These are phyloP conservation scores for Gnetum montanum DNA, from an alignment of 75 land plant genomes.

Conservation along the genomic window DNA sequence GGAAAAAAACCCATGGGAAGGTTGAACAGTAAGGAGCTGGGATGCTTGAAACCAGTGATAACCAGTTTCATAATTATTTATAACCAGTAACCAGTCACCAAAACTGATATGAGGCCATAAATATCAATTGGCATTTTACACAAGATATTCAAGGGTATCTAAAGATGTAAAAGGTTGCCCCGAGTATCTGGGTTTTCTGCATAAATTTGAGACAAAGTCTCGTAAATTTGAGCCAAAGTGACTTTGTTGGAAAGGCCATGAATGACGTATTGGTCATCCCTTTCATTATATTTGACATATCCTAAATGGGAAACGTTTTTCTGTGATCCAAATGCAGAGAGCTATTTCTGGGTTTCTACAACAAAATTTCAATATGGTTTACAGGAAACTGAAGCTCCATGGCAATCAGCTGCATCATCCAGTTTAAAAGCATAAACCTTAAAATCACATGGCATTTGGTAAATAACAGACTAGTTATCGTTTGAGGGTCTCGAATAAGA, in stretches of 20 bases:
- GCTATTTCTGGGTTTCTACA: conserved; percentile 5
- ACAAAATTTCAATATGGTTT: conserved; percentile 28
- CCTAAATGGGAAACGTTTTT: background rate
- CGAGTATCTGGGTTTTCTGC: background rate
- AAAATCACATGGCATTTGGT: background rate
- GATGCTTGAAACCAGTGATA: no score
- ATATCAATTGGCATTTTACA: no score
- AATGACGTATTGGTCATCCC: background rate
- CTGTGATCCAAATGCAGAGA: background rate
- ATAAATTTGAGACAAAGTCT: no score
- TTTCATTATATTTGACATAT: conserved; percentile 1
- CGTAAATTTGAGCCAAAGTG: conserved; percentile 1
- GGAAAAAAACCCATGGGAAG: no score
- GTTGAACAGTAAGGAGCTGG: no score
- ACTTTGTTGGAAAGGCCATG: background rate
- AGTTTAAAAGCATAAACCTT: background rate
- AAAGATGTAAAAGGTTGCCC: conserved; percentile 7
- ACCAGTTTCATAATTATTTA: no score
- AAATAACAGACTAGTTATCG: no score
- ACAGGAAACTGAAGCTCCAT: conserved; percentile 19
- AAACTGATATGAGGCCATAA: no score
- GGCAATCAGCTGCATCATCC: conserved; percentile 26
- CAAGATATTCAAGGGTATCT: no score
- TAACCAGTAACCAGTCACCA: no score
- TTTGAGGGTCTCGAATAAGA: no score